Conservation (phyloP, 495 filamentous ascomycete genomes). For the Tuber brumale region DNA sequence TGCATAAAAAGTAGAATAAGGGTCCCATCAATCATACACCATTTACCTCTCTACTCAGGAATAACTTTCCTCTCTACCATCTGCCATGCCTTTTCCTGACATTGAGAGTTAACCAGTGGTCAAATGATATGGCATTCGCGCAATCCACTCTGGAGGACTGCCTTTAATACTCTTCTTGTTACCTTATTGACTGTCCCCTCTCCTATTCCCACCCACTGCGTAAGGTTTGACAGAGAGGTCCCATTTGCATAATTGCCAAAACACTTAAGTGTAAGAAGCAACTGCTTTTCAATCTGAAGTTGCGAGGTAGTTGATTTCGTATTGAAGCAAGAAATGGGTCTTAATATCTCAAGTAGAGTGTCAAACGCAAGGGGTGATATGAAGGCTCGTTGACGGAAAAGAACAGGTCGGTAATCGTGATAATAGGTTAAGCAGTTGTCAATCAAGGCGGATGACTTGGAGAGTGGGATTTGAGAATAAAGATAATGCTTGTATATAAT, state of each 20-base stretch:
- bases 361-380: no score
- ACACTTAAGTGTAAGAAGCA: neutral
- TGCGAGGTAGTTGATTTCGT: neutral
- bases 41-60: neutral
- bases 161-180: neutral
- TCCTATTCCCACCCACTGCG: neutral
- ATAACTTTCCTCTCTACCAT: neutral
- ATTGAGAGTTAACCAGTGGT: neutral
- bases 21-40: neutral
- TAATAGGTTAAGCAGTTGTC: no score
- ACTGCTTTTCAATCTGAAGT: neutral
- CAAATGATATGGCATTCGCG: neutral
- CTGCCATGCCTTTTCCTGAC: neutral
- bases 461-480: no score
- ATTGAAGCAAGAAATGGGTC: neutral
- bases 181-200: neutral
- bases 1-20: neutral
- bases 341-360: no score
- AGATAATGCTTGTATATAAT: no score
- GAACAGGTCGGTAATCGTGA: no score
- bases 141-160: neutral
- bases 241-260: neutral
- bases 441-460: no score
- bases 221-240: neutral
- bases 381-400: no score